phyloP scores from a whole-genome alignment of 495 filamentous ascomycete species.

The Amorphotheca resinae region DNA sequence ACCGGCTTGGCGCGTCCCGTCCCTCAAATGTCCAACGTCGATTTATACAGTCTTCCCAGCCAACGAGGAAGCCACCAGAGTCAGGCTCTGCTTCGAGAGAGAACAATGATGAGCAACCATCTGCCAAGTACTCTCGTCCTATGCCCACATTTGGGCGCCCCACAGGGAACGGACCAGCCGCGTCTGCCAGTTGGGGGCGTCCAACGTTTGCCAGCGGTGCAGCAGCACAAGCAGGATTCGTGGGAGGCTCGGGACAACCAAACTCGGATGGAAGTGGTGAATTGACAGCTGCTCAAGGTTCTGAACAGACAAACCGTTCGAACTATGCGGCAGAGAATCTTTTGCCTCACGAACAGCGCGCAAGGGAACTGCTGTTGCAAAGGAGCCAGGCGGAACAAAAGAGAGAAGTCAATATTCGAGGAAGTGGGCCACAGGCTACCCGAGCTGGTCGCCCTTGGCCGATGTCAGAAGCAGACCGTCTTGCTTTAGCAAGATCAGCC shows the following conservation, averaged over 20 bases:
- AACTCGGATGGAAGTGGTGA: neutral
- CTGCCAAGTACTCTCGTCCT: neutral
- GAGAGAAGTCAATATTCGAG: slow-evolving; percentile 2
- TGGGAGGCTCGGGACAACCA: slow-evolving; percentile 1
- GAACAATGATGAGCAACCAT: neutral
- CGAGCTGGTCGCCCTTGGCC: slow-evolving; percentile 14
- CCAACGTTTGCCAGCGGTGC: neutral
- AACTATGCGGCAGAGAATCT: neutral
- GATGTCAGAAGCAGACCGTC: neutral
- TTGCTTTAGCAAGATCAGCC: neutral
- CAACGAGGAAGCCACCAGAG: slow-evolving; percentile 8
- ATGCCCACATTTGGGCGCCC: slow-evolving; percentile 5
- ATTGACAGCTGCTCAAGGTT: neutral
- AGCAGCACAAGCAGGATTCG: neutral
- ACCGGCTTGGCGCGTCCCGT: slow-evolving; percentile 16
- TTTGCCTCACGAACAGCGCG: slow-evolving; percentile 17
- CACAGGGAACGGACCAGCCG: slow-evolving; percentile 1
- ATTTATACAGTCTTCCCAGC: slow-evolving; percentile 16
- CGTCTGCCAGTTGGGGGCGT: slow-evolving; percentile 5
- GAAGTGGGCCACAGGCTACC: slow-evolving; percentile 13
- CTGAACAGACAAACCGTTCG: neutral
- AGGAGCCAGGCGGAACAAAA: neutral
- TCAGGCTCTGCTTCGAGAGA: slow-evolving; percentile 7
- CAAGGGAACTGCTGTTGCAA: slow-evolving; percentile 11
- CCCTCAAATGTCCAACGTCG: slow-evolving; percentile 16